Base-by-base conservation (phyloP, 2,329 filamentous ascomycete species). In the Fusarium anthophilum region DNA sequence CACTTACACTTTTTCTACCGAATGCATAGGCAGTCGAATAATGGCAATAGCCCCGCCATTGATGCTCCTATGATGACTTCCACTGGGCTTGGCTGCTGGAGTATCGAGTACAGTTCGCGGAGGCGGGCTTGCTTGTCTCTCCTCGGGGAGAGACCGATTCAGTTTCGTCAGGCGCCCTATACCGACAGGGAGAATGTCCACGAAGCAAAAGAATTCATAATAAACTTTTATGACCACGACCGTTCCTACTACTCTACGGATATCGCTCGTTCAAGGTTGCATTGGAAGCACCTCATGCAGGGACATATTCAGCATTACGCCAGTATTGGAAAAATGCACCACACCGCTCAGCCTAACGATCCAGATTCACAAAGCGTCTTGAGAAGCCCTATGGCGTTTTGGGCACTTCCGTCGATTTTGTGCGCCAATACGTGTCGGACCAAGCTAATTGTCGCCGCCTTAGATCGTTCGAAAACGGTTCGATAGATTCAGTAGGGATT, bases 61-160 rank as follows among this genome's bases (percentile, higher is more conserved):
- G 55, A 72, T 53, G 32, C 51, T 64, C 58, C 58, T 68, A 59
- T 64, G 67, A 54, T 72, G 57, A 39, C 43, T 47, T 58, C 44
- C 26, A 41, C 35, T 58, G 51, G 51, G 53, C 65, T 53, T 76
- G 74, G 72, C 72, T 78, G 72, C 68, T 77, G 68, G 66, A 69
- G 48, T 51, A 60, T 65, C 54, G 44, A 71, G 17, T 51, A 41
- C 67, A 47, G 50, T 45, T 20, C 57, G 63, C 18, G 35, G 37
- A 50, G 30, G 22, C 37, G 44, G 62, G 65, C 45, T 67, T 32
- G n/a, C 41, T 26, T 47, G 43, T 63, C 35, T 62, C 18, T 63
- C 41, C n/a, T 24, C 24, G 8, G n/a, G 15, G 48, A 69, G 58
- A 28, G 48, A 63, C 30, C 44, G 47, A 17, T 44, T 28, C 50